Evolutionary conservation across 352 stramenopile genomes (phyloP), one percentile per base, ranked within the genome.

Genomic region (Nothophytophthora sp.): DNA sequence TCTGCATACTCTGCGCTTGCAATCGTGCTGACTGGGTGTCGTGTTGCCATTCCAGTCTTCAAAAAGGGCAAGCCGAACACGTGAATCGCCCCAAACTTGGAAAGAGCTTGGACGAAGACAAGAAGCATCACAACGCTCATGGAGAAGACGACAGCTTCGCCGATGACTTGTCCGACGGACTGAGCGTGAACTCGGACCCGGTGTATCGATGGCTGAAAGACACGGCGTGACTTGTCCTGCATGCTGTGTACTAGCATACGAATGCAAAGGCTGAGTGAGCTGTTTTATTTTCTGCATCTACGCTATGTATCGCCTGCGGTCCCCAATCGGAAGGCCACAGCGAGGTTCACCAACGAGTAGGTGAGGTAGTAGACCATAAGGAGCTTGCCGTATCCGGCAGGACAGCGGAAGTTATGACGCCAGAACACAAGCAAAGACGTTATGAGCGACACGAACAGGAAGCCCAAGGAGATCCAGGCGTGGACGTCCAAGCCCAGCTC

Each of bases 331-430:
- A 83, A 70, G 15, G 81, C 77, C 18, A 92, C 67, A 8, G 55
- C 62, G 19, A 92, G 35, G 55, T 94, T 92, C n/a, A 88, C 36
- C 13, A 75, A 50, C 9, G 84, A 88, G 58, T 92, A 95, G 34
- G 85, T 36, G 19, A 58, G 52, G 57, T 95, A 95, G 54, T 80
- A 77, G 19, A 55, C 60, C 28, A 90, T 70, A 20, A 92, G 75
- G 36, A 88, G 33, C 48, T 79, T 85, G 24, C 79, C 84, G 54
- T 90, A 95, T 76, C 78, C 91, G 3, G 49, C 24, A 2, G 82
- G 82, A 30, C 82, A 91, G 22, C 48, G 67, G 57, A 81, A 92
- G 16, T 70, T 50, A 50, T 88, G 59, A 18, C 54, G 40, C 0
- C 63, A 57, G 49, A 89, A 87, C 5, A 95, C 76, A 19, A 72